phyloP scores from a whole-genome alignment of 257 asterid genomes.

The Paraleonurus japonicus region DNA sequence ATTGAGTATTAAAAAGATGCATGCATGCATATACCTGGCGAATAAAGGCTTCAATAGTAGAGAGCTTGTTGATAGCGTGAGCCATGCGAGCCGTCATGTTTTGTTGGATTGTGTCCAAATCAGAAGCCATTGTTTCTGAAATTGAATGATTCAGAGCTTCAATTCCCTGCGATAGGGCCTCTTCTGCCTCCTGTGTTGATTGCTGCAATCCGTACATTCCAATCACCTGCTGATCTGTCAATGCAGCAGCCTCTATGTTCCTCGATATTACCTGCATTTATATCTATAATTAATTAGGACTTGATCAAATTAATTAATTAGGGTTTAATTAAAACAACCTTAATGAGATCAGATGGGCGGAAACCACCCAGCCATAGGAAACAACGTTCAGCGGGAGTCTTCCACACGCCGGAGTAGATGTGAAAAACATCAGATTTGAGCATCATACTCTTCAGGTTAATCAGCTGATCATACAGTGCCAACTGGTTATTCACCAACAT shows the following conservation, averaged over 20 bases:
- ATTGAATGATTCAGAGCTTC: conserved; percentile 59
- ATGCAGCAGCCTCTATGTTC: conserved; percentile 68
- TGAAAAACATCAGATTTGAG: conserved; percentile 68
- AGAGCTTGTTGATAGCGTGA: conserved; percentile 67
- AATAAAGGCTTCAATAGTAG: conserved; percentile 67
- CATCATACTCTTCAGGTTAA: conserved; percentile 47
- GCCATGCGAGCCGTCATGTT: conserved; percentile 76
- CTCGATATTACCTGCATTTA: conserved; percentile 58
- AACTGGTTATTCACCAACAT: conserved; percentile 44
- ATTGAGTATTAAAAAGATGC: too few relatives aligned
- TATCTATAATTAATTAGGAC: too few relatives aligned
- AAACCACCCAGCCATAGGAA: conserved; percentile 89
- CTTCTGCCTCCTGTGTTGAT: conserved; percentile 72
- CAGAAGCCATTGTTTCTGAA: conserved; percentile 56
- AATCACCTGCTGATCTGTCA: conserved; percentile 61
- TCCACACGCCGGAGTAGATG: conserved; percentile 76
- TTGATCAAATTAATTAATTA: too few relatives aligned
- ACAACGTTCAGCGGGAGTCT: conserved; percentile 86
- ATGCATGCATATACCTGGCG: conserved; percentile 54
- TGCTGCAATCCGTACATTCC: conserved; percentile 66
- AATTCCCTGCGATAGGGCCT: conserved; percentile 64
- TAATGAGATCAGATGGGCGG: conserved; percentile 79
- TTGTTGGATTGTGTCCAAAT: conserved; percentile 51
- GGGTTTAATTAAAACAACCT: conserved; percentile 43
- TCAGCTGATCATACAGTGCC: conserved; percentile 54